Base-by-base conservation (phyloP, 805 yeast species). In the Saturnispora silvae region DNA sequence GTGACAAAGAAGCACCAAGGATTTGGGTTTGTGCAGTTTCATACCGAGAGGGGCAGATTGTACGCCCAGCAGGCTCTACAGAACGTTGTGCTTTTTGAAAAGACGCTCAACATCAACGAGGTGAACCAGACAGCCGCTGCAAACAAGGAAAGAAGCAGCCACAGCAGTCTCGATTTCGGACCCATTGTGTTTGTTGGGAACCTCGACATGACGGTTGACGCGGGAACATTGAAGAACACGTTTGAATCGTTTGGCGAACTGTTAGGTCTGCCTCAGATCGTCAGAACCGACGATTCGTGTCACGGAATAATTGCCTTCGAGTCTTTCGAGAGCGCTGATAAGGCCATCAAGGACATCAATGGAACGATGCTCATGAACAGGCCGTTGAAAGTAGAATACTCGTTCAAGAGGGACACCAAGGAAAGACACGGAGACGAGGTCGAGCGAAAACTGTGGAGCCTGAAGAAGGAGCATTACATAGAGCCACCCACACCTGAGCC, bases 1-100 rank as follows among this genome's bases (percentile, higher is more conserved):
- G 65, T 86, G 4, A 58, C 74, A 20, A 72, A 72, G 42, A 62
- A 70, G 1, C 86, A 81, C 49, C 94, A 81, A 50, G 96, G 96
- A 4, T 89, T 66, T 60, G 96, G 94, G 8, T 89, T 92, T 59
- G 80, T 81, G 1, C 92, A 83, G 52, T 78, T 81, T 49, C 57
- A 62, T 35, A 61, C 65, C 13, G 58, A 60, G 3, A 63, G 59
- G 15, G 96, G 85, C 47, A 79, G 81, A 0, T 79, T 75, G 7
- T 89, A 86, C 53, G 83, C 77, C 1, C 56, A 70, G 25, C 66
- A 70, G 40, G 56, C 81, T 1, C 54, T 83, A 52, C 63, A 68
- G 41, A 86, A 85, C 5, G 59, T 75, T 2, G 60, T 71, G 27
- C 56, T 87, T 32, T 82, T 55, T 52, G 82, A 78, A 2, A 72